phyloP scores from a whole-genome alignment of 192 early-diverging fungal genomes.

The Spinellus fusiger region DNA sequence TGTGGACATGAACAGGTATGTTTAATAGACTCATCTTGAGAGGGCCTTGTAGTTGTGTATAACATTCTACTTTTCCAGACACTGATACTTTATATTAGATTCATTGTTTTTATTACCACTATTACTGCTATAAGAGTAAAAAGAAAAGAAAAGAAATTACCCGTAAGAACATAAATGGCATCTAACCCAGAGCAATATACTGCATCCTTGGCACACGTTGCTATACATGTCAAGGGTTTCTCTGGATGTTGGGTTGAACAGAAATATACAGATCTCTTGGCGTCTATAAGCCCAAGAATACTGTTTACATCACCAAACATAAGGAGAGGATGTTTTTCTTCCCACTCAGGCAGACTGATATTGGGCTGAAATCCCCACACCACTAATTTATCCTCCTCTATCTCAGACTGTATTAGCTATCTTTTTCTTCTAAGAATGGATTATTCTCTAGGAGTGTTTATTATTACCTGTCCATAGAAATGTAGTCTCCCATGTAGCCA shows the following conservation, averaged over 20 bases:
- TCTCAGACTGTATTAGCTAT: not conserved
- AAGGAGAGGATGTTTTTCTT: not conserved
- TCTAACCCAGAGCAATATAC: not conserved
- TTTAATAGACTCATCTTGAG: not conserved
- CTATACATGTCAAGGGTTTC: not conserved
- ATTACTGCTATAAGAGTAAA: not conserved
- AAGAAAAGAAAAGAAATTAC: not conserved
- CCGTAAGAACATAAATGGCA: not conserved
- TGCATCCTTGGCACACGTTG: not conserved
- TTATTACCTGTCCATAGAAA: not conserved
- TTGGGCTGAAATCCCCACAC: slow-evolving; percentile 11
- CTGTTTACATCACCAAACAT: slow-evolving; percentile 3
- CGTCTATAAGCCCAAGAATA: not conserved
- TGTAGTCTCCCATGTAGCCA: slow-evolving; percentile 10
- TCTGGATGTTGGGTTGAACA: not conserved
- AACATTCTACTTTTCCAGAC: not conserved
- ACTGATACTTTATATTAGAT: not conserved
- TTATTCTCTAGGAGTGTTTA: not conserved
- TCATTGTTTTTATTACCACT: not conserved
- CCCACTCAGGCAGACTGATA: not conserved
- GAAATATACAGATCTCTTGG: not conserved
- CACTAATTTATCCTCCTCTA: not conserved
- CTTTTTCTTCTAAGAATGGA: too few relatives aligned
- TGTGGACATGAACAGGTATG: not conserved
- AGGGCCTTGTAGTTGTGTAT: not conserved